Evolutionary conservation across 2,329 filamentous ascomycete species (phyloP), one percentile per base, ranked within the genome.

Genomic region (Diaporthe ilicicola): DNA sequence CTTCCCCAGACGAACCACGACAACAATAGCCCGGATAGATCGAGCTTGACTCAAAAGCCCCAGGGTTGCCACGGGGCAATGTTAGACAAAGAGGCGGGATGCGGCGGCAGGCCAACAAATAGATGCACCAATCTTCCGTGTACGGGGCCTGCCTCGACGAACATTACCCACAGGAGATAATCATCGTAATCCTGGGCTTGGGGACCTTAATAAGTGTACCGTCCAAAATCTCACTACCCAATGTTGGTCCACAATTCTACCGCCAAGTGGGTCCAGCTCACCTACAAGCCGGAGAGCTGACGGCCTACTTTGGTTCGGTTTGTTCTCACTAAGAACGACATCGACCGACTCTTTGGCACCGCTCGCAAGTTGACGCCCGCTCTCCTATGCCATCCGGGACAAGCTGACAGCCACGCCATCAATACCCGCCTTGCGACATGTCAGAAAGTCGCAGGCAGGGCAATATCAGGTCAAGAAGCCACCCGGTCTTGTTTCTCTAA

Each of bases 171-270:
- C 56, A 22, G 27, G 8, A 48, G 42, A 24, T n/a, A 13, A 24
- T 32, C 29, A 34, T 22, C 17, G 12, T 37, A n/a, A 50, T 29
- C 59, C 59, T 34, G 42, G 44, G 13, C 44, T 50, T 24, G 59
- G 44, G 17, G 12, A 37, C 59, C 44, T 64, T 50, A 50, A 37
- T 64, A 64, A 64, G 59, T 64, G 44, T 64, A 50, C 59, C 59
- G 59, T 37, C 29, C 44, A 64, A 64, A 64, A 37, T 64, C 44
- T 44, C 29, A 64, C 44, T 19, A 24, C 27, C 44, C 24, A 12
- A 19, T 46, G 55, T 22, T 34, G 59, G 19, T 37, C 37, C 44
- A 50, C 42, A 13, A 50, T 22, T n/a, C 42, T 44, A 50, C 59
- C 42, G 44, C 59, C 13, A 17, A 29, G 59, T 64, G 59, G 59